phyloP scores from a whole-genome alignment of 2,329 filamentous ascomycete genomes.

The Cladophialophora psammophila region DNA sequence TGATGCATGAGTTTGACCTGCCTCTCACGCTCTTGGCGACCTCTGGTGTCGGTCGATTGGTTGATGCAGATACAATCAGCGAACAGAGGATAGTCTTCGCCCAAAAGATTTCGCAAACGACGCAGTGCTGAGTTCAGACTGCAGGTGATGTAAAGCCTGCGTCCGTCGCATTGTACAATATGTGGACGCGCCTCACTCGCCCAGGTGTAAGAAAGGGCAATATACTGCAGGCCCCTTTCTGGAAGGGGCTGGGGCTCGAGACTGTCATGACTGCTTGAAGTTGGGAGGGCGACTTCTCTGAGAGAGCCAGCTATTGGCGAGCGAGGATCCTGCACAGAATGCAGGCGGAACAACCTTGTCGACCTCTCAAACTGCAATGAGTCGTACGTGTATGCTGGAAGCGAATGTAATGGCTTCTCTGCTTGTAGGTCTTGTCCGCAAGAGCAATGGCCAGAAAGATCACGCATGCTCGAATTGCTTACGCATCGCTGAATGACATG shows the following conservation, averaged over 20 bases:
- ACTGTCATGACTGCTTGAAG: slow-evolving; percentile 1
- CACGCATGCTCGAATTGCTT: neutral
- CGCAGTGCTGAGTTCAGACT: neutral
- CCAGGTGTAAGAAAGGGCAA: slow-evolving; percentile 1
- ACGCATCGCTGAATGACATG: neutral
- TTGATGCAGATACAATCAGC: slow-evolving; percentile 1
- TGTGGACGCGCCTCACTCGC: slow-evolving; percentile 3
- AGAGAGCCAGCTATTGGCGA: slow-evolving; percentile 1
- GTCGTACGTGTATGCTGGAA: neutral
- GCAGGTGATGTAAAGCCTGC: slow-evolving; percentile 1
- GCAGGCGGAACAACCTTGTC: neutral
- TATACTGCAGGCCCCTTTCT: neutral
- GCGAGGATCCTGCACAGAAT: neutral
- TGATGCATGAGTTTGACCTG: slow-evolving; percentile 4
- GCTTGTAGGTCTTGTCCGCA: neutral
- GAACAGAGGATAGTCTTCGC: neutral
- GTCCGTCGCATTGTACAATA: neutral
- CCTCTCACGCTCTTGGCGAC: neutral
- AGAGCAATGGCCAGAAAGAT: neutral
- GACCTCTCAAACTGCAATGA: slow-evolving; percentile 1
- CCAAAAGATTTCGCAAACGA: neutral
- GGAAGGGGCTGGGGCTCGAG: neutral
- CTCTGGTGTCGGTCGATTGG: neutral
- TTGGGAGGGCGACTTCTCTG: neutral
- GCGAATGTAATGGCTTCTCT: slow-evolving; percentile 1